These are phyloP conservation scores for Skeletonema grethae DNA, from an alignment of 108 stramenopile species.

Conservation along the genomic window DNA sequence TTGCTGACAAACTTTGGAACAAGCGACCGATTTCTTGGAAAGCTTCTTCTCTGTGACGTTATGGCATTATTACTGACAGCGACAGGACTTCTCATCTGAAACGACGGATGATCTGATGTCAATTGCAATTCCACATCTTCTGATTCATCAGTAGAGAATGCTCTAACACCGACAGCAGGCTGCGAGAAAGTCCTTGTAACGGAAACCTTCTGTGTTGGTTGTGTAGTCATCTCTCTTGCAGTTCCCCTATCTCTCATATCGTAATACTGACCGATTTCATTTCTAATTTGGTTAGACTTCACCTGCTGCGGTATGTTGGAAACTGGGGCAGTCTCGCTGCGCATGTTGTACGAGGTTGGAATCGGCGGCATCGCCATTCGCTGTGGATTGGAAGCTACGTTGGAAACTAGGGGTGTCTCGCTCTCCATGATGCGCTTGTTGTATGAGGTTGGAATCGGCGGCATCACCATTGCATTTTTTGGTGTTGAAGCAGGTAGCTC, in stretches of 20 bases:
- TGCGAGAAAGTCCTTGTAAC: background rate
- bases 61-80: no score
- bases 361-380: background rate
- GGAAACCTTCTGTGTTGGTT: background rate
- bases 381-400: background rate
- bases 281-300: background rate
- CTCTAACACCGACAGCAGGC: background rate
- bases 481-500: background rate
- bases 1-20: background rate
- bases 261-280: conserved; percentile 1
- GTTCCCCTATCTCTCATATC: background rate
- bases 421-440: background rate
- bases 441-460: background rate
- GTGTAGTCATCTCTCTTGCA: background rate
- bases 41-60: background rate
- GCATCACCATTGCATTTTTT: background rate
- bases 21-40: no score
- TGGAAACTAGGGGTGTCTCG: background rate
- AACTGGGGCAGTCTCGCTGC: background rate
- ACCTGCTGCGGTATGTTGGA: background rate
- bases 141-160: background rate
- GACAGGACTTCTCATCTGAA: background rate
- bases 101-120: background rate
- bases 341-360: background rate
- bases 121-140: background rate